These are phyloP conservation scores for Mycena sp. DNA, from an alignment of 1,284 basidiomycete species.

Conservation along the genomic window DNA sequence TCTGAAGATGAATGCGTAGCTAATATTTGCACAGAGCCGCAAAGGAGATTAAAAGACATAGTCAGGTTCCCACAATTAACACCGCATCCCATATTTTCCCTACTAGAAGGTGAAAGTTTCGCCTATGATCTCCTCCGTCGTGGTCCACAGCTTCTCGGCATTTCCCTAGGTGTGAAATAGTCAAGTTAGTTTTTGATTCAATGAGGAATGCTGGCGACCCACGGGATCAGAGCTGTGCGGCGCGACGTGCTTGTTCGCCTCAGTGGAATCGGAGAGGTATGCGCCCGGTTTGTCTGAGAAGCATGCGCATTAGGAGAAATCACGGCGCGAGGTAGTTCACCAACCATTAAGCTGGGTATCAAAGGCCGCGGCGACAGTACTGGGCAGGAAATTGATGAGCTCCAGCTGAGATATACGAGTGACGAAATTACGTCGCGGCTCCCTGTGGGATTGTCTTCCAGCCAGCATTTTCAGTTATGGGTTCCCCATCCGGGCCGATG, in stretches of 20 bases:
- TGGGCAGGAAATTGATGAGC: background rate
- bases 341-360: background rate
- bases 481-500: too few species aligned
- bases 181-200: too few species aligned
- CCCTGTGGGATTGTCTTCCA: too few species aligned
- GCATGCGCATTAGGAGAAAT: background rate
- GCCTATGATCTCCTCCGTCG: background rate
- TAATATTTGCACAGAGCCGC: too few species aligned
- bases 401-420: background rate
- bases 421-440: background rate
- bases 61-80: too few species aligned
- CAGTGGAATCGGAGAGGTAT: slow-evolving; percentile 1
- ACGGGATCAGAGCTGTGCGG: slow-evolving; percentile 1
- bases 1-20: too few species aligned
- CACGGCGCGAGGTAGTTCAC: background rate
- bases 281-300: background rate
- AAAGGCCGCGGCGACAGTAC: slow-evolving; percentile 8
- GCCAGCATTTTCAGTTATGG: background rate
- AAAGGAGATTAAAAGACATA: too few species aligned
- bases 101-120: slow-evolving; percentile 1
- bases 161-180: background rate
- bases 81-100: too few species aligned
- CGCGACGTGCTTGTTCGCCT: background rate
- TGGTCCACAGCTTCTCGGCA: background rate
- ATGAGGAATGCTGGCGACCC: background rate